Evolutionary conservation across 257 asterid genomes (phyloP).

Genomic region (Rauvolfia tetraphylla): DNA sequence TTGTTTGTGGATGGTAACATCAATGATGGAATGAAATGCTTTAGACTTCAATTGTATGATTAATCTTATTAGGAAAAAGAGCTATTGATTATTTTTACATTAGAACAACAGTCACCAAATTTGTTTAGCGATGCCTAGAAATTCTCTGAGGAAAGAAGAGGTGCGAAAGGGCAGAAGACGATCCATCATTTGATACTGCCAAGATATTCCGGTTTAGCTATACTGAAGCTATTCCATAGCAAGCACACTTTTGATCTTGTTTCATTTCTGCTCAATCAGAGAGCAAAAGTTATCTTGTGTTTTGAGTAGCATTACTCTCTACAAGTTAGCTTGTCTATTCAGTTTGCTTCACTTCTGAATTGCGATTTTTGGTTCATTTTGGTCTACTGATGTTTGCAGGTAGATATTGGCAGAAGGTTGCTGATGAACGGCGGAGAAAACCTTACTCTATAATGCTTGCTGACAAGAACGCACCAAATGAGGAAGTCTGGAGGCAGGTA

Average conservation of each 20-base stretch:
- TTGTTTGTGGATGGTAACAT: not conserved
- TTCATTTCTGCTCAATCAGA: not conserved
- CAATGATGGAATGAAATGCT: not conserved
- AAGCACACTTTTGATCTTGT: not conserved
- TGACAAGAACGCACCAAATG: slow-evolving; percentile 98
- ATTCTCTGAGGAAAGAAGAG: not conserved
- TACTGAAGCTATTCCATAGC: not conserved
- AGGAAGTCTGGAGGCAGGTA: slow-evolving; percentile 93
- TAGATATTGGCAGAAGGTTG: slow-evolving; percentile 80
- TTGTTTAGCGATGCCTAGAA: not conserved
- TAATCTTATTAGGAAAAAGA: not conserved
- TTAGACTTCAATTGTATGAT: not conserved
- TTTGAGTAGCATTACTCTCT: not conserved
- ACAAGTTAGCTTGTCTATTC: not conserved
- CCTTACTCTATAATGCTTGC: slow-evolving; percentile 89
- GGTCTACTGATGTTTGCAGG: slow-evolving; percentile 34
- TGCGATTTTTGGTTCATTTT: not conserved
- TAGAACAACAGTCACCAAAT: not conserved
- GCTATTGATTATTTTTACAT: no score
- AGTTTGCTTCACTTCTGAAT: not conserved
- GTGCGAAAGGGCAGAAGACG: not conserved
- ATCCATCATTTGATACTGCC: not conserved
- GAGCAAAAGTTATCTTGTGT: not conserved
- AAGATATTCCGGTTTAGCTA: not conserved
- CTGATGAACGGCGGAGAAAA: slow-evolving; percentile 71